A percentile compares a stretch with the other conserved stretches of the same genome.
Conservation (phyloP, 371 early-diverging fungal species). For the Apophysomyces ossiformis region DNA sequence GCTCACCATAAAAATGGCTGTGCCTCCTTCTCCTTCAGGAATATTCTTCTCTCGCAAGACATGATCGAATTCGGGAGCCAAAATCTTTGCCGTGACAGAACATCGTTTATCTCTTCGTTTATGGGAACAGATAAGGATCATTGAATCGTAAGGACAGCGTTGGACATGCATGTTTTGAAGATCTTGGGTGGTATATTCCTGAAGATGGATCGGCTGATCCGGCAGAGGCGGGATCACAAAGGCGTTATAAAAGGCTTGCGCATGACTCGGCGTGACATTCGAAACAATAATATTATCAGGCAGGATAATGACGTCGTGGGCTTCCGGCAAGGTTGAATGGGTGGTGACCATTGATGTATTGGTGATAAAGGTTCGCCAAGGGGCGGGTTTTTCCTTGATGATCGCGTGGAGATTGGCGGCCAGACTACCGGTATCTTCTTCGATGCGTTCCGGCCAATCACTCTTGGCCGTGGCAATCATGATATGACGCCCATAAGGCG, state of each 20-base stretch:
- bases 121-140: conserved; percentile 75
- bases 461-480: conserved; percentile 65
- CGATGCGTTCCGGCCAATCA: conserved; percentile 61
- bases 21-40: conserved; percentile 35
- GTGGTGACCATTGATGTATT: conserved; percentile 33
- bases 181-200: conserved; percentile 14
- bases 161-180: conserved; percentile 20
- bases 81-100: conserved; percentile 70
- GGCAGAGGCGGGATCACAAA: conserved; percentile 30
- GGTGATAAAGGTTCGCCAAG: conserved; percentile 38
- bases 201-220: conserved; percentile 14
- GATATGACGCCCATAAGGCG: conserved; percentile 70
- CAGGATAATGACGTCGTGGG: conserved; percentile 36
- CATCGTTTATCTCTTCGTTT: conserved; percentile 76
- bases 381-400: conserved; percentile 9
- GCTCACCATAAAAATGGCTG: conserved; percentile 55
- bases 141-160: conserved; percentile 30
- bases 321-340: conserved; percentile 23
- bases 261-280: conserved; percentile 34
- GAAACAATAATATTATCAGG: conserved; percentile 47
- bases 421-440: conserved; percentile 45
- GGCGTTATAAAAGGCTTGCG: conserved; percentile 29
- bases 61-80: conserved; percentile 65
- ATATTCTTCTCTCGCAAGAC: conserved; percentile 56
- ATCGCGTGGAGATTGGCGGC: conserved; percentile 26